phyloP scores from a whole-genome alignment of 805 yeast genomes.

The Saturnispora ahearnii region DNA sequence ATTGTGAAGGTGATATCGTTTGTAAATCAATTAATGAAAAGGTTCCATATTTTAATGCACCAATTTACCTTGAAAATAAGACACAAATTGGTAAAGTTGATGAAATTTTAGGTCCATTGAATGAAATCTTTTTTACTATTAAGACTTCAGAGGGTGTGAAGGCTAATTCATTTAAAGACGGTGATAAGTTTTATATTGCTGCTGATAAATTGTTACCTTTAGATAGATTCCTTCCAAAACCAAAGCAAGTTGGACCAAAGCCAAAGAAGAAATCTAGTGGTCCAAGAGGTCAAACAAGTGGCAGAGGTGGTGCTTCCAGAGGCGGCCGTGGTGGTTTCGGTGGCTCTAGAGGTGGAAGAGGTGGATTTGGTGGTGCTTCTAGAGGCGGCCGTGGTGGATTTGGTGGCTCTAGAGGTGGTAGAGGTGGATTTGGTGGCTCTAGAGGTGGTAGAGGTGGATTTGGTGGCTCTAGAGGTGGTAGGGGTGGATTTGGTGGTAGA shows the following conservation, averaged over 20 bases:
- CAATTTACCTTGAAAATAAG: constrained; percentile 92
- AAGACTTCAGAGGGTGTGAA: constrained; percentile 95
- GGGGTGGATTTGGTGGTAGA: constrained; percentile 23
- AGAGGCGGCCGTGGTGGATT: constrained; percentile 13
- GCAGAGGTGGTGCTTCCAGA: constrained; percentile 39
- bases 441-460: constrained; percentile 25
- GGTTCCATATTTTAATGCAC: constrained; percentile 97
- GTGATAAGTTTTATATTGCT: constrained; percentile 93
- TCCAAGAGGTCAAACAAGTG: constrained; percentile 41
- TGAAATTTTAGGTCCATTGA: constrained; percentile 94
- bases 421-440: constrained; percentile 28
- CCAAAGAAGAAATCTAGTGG: constrained; percentile 62
- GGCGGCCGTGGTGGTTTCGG: constrained; percentile 41
- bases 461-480: constrained; percentile 8
- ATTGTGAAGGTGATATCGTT: constrained; percentile 95
- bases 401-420: constrained; percentile 38
- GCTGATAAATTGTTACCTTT: constrained; percentile 92
- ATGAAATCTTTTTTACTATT: constrained; percentile 95
- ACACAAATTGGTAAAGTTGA: constrained; percentile 96
- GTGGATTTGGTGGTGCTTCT: constrained; percentile 15
- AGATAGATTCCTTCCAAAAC: constrained; percentile 95
- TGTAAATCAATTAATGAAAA: constrained; percentile 92
- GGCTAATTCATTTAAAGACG: constrained; percentile 86
- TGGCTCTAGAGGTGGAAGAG: constrained; percentile 27
- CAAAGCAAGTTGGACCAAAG: constrained; percentile 79